Conservation (phyloP, 192 early-diverging fungal species). For the Backusella westeae region DNA sequence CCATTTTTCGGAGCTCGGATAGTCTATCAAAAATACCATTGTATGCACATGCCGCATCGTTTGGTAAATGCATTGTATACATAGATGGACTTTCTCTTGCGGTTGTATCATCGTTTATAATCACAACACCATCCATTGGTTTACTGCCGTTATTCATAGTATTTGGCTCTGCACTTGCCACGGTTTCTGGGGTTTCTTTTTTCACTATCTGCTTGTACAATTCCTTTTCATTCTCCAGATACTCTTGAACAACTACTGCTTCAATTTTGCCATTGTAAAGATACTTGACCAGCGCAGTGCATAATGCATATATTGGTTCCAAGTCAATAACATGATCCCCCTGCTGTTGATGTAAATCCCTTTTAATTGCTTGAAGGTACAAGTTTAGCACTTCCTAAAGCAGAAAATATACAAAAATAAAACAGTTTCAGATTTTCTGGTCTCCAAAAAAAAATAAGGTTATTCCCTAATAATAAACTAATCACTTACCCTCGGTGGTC, state of each 20-base stretch:
- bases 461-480: not conserved
- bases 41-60: constrained; percentile 33
- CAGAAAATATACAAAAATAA: not conserved
- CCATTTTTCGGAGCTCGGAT: constrained; percentile 49
- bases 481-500: constrained; percentile 34
- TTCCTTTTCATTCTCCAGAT: not conserved
- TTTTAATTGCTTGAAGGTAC: constrained; percentile 37
- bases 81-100: not conserved
- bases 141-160: not conserved
- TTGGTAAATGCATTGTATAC: not conserved
- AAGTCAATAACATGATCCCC: constrained; percentile 56
- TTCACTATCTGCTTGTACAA: not conserved
- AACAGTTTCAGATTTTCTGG: not conserved
- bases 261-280: constrained; percentile 45
- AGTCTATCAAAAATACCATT: constrained; percentile 46
- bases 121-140: not conserved
- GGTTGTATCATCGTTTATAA: not conserved
- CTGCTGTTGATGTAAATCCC: constrained; percentile 34
- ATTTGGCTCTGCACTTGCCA: not conserved
- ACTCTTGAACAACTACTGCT: constrained; percentile 1
- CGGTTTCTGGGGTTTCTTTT: not conserved
- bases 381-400: constrained; percentile 39
- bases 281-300: constrained; percentile 56
- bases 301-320: constrained; percentile 58
- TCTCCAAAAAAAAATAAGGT: not conserved